phyloP scores from a whole-genome alignment of 805 yeast genomes.

The Cyberlindnera euphorbiiphila region DNA sequence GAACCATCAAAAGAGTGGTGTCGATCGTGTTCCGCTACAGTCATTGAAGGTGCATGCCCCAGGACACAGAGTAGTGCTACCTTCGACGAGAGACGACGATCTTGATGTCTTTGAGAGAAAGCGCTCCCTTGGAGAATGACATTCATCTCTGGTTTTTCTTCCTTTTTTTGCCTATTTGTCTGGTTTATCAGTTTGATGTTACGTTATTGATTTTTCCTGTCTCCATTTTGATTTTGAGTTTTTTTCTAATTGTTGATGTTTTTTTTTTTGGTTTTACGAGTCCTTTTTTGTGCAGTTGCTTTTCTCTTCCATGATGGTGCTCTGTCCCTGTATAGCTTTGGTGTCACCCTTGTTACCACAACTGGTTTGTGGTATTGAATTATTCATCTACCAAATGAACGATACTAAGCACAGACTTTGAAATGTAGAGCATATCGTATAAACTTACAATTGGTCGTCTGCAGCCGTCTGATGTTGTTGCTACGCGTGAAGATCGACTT shows the following conservation, averaged over 20 bases:
- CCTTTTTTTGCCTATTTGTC: background rate
- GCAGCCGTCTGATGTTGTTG: no score
- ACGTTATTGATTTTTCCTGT: background rate
- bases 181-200: no score
- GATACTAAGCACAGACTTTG: no score
- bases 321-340: no score
- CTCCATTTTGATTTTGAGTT: background rate
- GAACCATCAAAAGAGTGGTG: constrained; percentile 6
- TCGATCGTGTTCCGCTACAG: constrained; percentile 11
- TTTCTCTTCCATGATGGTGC: no score
- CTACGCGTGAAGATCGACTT: no score
- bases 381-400: no score
- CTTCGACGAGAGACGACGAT: constrained; percentile 1
- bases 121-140: constrained; percentile 8
- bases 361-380: constrained; percentile 3
- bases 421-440: no score
- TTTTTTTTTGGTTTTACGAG: no score
- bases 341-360: constrained; percentile 1
- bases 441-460: background rate
- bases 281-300: no score
- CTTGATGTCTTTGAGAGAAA: constrained; percentile 8
- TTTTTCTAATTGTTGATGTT: background rate
- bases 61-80: background rate
- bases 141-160: background rate
- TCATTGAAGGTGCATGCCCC: constrained; percentile 9